Evolutionary conservation across 805 yeast species (phyloP), one percentile per base, ranked within the genome.

Genomic region (Yarrowia sp.): DNA sequence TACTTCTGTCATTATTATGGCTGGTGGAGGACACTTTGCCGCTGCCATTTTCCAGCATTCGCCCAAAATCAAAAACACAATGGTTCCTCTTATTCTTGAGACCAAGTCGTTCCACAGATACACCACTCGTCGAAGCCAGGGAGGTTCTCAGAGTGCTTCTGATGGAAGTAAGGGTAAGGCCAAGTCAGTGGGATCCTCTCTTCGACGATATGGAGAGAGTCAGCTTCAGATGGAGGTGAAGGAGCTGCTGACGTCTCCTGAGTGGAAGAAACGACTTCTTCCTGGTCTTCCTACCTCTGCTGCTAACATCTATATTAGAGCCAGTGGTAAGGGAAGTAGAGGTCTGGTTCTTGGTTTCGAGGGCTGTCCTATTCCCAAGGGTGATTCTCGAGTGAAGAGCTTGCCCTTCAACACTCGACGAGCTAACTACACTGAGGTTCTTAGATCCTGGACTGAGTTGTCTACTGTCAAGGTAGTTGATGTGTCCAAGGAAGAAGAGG

Each of bases 11-110:
- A 75, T 95, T 11, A 83, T 95, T 69, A 90, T 95, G 97, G 84
- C 95, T 63, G 98, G 98, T 14, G 98, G 98, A 48, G 99, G 99
- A 45, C 98, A 95, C 77, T 95, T 95, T 79, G 97, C 98, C 0
- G 99, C 95, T 17, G 97, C 97, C 0, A 88, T 95, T 47, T 81
- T 95, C 8, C 85, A 91, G 1, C 98, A 92, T 71, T 79, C 79
- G 57, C 87, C 18, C 76, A 79, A 65, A 66, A 78, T 79, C 44
- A 36, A 38, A 77, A 79, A 38, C 83, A 78, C 63, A 80, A 82
- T 13, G 72, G 82, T n/a, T 78, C 82, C 84, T 15, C 96, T 87
- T 17, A 83, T 80, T 58, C 67, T 57, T 70, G 72, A 14, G 70
- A 71, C 65, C 66, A 93, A 92, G 71, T 89, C 98, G 0, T 90